phyloP scores from a whole-genome alignment of 2,329 filamentous ascomycete genomes.

The Harringtonia aguacate region DNA sequence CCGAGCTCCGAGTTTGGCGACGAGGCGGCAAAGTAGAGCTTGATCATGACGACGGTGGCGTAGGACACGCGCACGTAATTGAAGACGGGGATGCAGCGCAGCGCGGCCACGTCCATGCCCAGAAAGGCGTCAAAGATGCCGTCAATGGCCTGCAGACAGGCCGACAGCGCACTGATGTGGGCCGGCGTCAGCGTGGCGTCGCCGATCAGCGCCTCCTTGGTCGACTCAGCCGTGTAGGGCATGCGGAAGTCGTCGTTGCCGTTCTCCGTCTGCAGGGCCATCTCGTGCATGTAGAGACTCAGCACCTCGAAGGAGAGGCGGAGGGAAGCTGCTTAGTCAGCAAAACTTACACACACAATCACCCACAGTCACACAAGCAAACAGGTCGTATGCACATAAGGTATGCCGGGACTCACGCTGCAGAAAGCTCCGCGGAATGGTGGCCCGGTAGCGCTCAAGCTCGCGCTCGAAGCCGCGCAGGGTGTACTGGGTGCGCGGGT shows the following conservation, averaged over 20 bases:
- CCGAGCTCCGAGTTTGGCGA: constrained; percentile 55
- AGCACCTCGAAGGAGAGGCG: constrained; percentile 53
- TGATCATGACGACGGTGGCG: constrained; percentile 60
- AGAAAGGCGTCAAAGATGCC: constrained; percentile 56
- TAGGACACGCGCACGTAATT: constrained; percentile 64
- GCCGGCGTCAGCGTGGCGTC: constrained; percentile 35
- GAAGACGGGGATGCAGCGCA: constrained; percentile 59
- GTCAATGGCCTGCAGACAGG: constrained; percentile 57
- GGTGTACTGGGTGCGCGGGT: constrained; percentile 53
- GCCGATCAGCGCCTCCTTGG: constrained; percentile 30
- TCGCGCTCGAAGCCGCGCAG: constrained; percentile 55
- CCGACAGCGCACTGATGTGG: constrained; percentile 55
- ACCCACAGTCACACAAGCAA: not conserved
- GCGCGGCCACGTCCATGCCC: constrained; percentile 42
- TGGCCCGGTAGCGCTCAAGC: constrained; percentile 46
- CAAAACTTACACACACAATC: not conserved
- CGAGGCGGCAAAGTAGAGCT: constrained; percentile 59
- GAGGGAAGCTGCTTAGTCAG: constrained; percentile 40
- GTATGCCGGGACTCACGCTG: constrained; percentile 41
- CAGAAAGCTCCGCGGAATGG: constrained; percentile 41
- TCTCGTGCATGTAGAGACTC: constrained; percentile 66
- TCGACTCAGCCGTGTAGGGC: constrained; percentile 32
- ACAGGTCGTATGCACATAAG: not conserved
- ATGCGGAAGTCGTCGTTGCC: constrained; percentile 42
- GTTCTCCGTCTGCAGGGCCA: constrained; percentile 53